These are phyloP conservation scores for peach (Prunus persica) DNA, from an alignment of 306 rosid genomes.

Conservation along the genomic window Prunus_persica_NCBIv2 NC_034013.1:9564501-9565000, in stretches of 20 bases:
- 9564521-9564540: neutral
- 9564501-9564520: neutral
- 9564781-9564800: constrained; percentile 22
- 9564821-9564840: constrained; percentile 20
- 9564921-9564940: constrained; percentile 79
- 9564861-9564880: constrained; percentile 52
- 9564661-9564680: neutral
- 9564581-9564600: neutral
- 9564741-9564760: neutral
- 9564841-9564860: constrained; percentile 35
- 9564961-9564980: constrained; percentile 17
- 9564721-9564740: neutral
- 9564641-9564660: neutral
- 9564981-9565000: neutral
- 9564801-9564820: constrained; percentile 42
- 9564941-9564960: constrained; percentile 63
- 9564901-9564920: constrained; percentile 87
- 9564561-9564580: neutral
- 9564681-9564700: neutral
- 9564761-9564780: neutral
- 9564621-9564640: neutral
- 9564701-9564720: neutral
- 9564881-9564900: constrained; percentile 76
- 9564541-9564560: no score
- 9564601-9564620: neutral